Evolutionary conservation across 2,329 filamentous ascomycete species (phyloP).

Genomic region (Pseudogymnoascus destructans): DNA sequence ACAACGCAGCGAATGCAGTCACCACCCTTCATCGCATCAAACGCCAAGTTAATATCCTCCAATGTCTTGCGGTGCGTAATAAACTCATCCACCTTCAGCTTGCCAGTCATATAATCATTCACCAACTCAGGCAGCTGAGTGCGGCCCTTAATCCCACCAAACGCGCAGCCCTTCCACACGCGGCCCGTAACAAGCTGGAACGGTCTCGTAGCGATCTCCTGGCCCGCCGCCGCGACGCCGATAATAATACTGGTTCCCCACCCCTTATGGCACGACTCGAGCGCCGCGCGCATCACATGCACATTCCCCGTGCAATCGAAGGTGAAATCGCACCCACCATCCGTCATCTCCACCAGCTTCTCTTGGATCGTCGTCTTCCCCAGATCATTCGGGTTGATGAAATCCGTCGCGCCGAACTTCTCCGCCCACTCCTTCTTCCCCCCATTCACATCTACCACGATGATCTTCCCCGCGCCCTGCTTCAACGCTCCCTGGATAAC

Average conservation of each 20-base stretch:
- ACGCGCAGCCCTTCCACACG: slow-evolving; percentile 95
- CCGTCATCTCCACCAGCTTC: slow-evolving; percentile 91
- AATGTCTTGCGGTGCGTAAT: slow-evolving; percentile 90
- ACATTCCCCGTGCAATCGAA: slow-evolving; percentile 99
- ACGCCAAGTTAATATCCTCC: slow-evolving; percentile 74
- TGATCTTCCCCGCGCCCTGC: slow-evolving; percentile 34
- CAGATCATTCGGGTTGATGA: slow-evolving; percentile 82
- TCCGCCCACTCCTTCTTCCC: slow-evolving; percentile 80
- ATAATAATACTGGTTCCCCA: slow-evolving; percentile 98
- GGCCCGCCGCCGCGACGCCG: slow-evolving; percentile 87
- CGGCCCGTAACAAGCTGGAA: slow-evolving; percentile 98
- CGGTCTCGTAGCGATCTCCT: slow-evolving; percentile 87
- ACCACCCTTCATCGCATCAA: slow-evolving; percentile 86
- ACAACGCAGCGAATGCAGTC: slow-evolving; percentile 96
- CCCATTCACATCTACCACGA: slow-evolving; percentile 69
- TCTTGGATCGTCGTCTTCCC: slow-evolving; percentile 69
- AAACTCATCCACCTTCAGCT: slow-evolving; percentile 97
- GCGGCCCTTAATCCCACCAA: slow-evolving; percentile 95
- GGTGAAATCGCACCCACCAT: slow-evolving; percentile 96
- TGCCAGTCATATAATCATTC: slow-evolving; percentile 73
- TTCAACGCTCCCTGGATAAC: slow-evolving; percentile 85
- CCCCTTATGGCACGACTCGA: slow-evolving; percentile 98
- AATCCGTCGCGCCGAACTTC: slow-evolving; percentile 94
- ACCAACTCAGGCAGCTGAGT: slow-evolving; percentile 81
- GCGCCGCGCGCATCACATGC: slow-evolving; percentile 82